A percentile compares a stretch with the other conserved stretches of the same genome.
These are phyloP conservation scores for Xylaria digitata DNA, from an alignment of 2,329 filamentous ascomycete species.

Conservation along the genomic window DNA sequence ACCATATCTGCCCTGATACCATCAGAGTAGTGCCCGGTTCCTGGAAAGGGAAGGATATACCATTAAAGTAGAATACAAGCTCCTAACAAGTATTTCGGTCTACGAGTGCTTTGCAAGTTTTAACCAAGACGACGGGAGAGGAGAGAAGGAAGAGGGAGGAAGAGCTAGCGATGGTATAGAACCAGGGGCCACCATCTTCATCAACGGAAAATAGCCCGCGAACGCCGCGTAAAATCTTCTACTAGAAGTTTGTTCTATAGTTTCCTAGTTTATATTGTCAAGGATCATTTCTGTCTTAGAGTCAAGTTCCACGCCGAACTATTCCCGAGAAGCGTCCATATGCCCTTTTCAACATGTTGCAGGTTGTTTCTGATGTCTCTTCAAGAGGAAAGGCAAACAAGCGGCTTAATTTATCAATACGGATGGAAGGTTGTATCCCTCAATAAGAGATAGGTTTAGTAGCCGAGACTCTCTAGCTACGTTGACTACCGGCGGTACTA, in stretches of 20 bases:
- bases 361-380: slow-evolving; percentile 35
- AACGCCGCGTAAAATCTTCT: neutral
- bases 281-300: neutral
- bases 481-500: slow-evolving; percentile 40
- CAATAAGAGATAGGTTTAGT: slow-evolving; percentile 43
- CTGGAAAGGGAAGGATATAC: neutral
- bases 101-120: neutral
- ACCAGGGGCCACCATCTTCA: neutral
- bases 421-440: slow-evolving; percentile 3
- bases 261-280: neutral
- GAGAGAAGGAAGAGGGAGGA: neutral
- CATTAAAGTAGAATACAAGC: no score
- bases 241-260: neutral
- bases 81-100: neutral
- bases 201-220: neutral
- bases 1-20: neutral
- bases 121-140: neutral
- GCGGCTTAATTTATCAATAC: slow-evolving; percentile 39
- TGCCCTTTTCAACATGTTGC: slow-evolving; percentile 32
- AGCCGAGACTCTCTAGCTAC: slow-evolving; percentile 42
- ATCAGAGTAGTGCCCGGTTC: neutral
- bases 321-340: slow-evolving; percentile 43
- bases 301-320: neutral
- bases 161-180: neutral
- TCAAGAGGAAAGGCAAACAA: slow-evolving; percentile 36